Evolutionary conservation across 2,329 filamentous ascomycete species (phyloP), one percentile per base, ranked within the genome.

Genomic region (Rugonectria rugulosa): DNA sequence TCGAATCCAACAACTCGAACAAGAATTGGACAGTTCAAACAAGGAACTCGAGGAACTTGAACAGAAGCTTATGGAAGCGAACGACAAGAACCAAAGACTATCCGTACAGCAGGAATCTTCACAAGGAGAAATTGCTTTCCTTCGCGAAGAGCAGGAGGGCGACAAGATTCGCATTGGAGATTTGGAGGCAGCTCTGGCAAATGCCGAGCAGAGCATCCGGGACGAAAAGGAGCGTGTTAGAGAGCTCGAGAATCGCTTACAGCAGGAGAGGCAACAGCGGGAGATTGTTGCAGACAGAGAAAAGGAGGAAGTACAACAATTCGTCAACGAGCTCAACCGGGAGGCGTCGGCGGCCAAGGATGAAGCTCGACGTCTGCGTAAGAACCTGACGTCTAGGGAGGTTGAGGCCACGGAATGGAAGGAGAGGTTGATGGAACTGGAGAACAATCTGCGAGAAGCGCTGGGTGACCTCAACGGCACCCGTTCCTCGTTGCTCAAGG

Each of bases 81-180:
- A 94, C 69, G 87, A 89, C 65, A 98, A 98, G 79, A 88, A 90
- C 42, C 90, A 96, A 67, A 86, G 93, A 48, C 81, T 98, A 3
- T 88, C 90, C 4, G 91, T 99, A 26, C 93, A 98, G 70, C 89
- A 94, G 62, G 95, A 99, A 74, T 96, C 91, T 5, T 89, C 90
- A 53, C 94, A 97, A 67, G 89, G 89, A 56, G 95, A 99, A 73
- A 96, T 98, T 74, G 88, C 91, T 1, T 99, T 99, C 81, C 75
- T 99, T 45, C 88, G 95, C 2, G 95, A 99, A 71, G 95, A 99
- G 77, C 95, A 99, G 73, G 95, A 99, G 74, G 86, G 85, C 15
- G 95, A 99, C 79, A 99, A 99, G 81, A 96, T 99, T 71, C 93
- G 92, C 75, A 98, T 99, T 67, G 92, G 94, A 31, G 92, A 98